Evolutionary conservation across 2,329 filamentous ascomycete genomes (phyloP), one percentile per base, ranked within the genome.

Genomic region (Epichloe coenophiala): DNA sequence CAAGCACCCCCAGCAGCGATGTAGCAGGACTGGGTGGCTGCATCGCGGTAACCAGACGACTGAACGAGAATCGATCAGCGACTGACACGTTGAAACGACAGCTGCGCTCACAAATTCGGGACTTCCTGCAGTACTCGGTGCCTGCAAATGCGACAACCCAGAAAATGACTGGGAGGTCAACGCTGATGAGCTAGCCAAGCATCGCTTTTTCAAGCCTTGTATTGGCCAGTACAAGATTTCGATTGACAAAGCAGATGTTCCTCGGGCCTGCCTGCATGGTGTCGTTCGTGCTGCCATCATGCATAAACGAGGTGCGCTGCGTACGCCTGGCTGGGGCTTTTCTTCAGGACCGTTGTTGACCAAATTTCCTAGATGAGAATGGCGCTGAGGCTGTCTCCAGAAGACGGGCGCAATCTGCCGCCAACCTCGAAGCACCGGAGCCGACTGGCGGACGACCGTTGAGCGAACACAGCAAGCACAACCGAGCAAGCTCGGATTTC

Each of bases 91-190:
- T 46, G 45, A 53, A 38, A 48, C 31, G 47, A 60, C 65, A 94
- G 89, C 81, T 69, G 83, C 84, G 41, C 74, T 95, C 48, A 78
- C 81, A 52, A 84, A 83, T 59, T 81, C 84, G 17, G 76, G 77
- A 23, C 69, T 95, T 39, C 88, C 90, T 8, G 85, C 84, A 49
- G 76, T 91, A 55, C 77, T 96, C 41, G 86, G 94, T 48, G 88
- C 88, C 50, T 91, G 84, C 65, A 96, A 96, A 73, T 95, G 88
- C 71, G 91, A 96, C 65, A 78, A 81, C 47, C 81, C 84, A 45
- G 78, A 83, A 55, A 76, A 78, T 52, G 72, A 80, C 53, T 82
- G 85, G 61, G 78, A 88, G 62, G 74, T 94, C 51, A 81, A 91
- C 60, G 78, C 84, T 13, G 74, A 80, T 31, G 76, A 71, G 50